Conservation (phyloP, 768 basidiomycete genomes). For the Suillus plorans region DNA sequence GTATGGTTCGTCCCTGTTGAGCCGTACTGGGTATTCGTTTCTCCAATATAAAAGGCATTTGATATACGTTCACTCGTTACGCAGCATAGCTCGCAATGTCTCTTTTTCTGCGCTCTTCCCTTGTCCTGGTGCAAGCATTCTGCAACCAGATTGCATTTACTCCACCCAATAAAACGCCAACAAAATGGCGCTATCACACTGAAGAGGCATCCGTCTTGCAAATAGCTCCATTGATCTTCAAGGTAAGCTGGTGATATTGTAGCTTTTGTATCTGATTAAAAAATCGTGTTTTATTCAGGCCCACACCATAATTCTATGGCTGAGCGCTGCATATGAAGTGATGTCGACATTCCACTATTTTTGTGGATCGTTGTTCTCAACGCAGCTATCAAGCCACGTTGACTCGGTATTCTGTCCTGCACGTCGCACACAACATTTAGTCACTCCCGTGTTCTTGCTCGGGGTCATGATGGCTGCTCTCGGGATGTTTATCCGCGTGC, state of each 20-base stretch:
- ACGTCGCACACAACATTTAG: slow-evolving; percentile 26
- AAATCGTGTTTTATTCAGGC: slow-evolving; percentile 31
- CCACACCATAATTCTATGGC: slow-evolving; percentile 50
- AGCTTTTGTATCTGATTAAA: neutral
- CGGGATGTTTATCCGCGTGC: slow-evolving; percentile 49
- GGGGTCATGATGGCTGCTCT: slow-evolving; percentile 44
- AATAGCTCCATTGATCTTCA: slow-evolving; percentile 57
- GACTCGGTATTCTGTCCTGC: slow-evolving; percentile 33
- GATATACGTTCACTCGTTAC: neutral
- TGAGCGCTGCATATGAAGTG: slow-evolving; percentile 50
- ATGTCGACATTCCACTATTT: slow-evolving; percentile 37
- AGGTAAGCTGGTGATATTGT: slow-evolving; percentile 32
- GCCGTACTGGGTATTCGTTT: neutral
- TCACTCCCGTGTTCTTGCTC: slow-evolving; percentile 45
- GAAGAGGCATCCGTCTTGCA: slow-evolving; percentile 51
- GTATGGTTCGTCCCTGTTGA: neutral
- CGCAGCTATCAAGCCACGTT: slow-evolving; percentile 32
- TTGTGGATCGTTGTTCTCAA: slow-evolving; percentile 31
- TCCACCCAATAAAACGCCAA: slow-evolving; percentile 55
- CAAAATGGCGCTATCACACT: slow-evolving; percentile 52
- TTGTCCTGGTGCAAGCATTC: slow-evolving; percentile 49
- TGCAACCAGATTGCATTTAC: slow-evolving; percentile 53
- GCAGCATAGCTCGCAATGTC: slow-evolving; percentile 38
- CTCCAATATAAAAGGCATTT: slow-evolving; percentile 19
- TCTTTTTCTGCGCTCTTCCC: slow-evolving; percentile 40